Evolutionary conservation across 306 rosid genomes (phyloP).

Genomic region (Urtica urens): DNA sequence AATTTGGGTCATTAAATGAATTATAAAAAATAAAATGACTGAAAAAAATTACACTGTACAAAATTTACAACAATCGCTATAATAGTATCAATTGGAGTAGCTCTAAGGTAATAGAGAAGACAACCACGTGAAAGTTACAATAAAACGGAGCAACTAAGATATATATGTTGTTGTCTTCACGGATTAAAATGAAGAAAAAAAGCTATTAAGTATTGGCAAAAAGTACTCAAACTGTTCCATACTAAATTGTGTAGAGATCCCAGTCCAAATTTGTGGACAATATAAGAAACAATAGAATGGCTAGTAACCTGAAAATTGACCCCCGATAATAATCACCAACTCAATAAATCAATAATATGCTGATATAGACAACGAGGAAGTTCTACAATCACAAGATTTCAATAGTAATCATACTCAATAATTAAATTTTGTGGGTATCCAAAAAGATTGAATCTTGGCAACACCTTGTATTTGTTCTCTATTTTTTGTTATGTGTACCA

Average conservation of each 20-base stretch:
- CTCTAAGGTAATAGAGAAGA: no score
- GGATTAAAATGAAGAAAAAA: no score
- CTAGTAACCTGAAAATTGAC: background rate
- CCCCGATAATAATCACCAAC: background rate
- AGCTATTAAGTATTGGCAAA: no score
- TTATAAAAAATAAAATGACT: no score
- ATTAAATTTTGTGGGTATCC: slow-evolving; percentile 1
- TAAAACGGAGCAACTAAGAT: no score
- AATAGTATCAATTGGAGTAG: no score
- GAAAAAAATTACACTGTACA: no score
- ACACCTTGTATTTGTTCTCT: background rate
- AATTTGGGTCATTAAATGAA: no score
- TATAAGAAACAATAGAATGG: background rate
- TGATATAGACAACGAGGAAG: background rate
- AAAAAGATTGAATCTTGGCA: background rate
- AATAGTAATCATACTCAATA: background rate
- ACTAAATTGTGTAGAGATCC: background rate
- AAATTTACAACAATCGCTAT: no score
- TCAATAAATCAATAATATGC: background rate
- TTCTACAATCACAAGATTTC: background rate
- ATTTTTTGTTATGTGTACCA: background rate
- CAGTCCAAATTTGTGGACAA: background rate
- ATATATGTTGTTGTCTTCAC: no score
- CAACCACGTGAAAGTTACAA: no score
- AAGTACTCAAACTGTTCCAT: background rate